These are phyloP conservation scores for Rhodotorula graminis DNA, from an alignment of 768 basidiomycete genomes.

Conservation along the genomic window DNA sequence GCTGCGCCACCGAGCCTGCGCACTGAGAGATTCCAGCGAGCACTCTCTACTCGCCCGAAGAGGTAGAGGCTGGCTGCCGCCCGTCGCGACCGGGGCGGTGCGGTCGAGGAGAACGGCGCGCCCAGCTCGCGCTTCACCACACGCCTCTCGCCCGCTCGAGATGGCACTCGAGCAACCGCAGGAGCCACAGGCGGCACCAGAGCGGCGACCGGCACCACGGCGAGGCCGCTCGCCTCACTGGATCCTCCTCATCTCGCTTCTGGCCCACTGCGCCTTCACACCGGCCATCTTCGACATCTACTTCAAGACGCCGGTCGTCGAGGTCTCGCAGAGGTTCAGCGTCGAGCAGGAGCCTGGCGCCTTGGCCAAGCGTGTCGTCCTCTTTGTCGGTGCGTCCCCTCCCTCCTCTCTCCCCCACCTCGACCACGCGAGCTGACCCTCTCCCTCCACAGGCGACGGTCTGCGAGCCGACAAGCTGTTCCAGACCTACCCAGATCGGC, in stretches of 20 bases:
- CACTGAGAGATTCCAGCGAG: no score
- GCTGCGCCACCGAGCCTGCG: no score
- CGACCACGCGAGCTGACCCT: background rate
- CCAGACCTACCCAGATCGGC: slow-evolving; percentile 58
- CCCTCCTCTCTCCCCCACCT: background rate
- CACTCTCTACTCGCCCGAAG: no score
- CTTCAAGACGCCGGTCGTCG: slow-evolving; percentile 54
- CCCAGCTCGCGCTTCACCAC: no score
- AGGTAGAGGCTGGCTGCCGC: no score
- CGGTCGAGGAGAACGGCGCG: no score
- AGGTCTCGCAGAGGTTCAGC: background rate
- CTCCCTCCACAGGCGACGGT: slow-evolving; percentile 58
- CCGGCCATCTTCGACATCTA: slow-evolving; percentile 68
- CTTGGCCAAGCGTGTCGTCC: slow-evolving; percentile 67
- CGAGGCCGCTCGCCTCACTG: background rate
- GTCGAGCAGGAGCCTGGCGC: background rate
- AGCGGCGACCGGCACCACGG: background rate
- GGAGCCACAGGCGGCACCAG: background rate
- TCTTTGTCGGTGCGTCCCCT: slow-evolving; percentile 52
- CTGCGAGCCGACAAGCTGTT: slow-evolving; percentile 76
- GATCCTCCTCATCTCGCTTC: slow-evolving; percentile 59
- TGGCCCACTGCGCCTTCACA: slow-evolving; percentile 66
- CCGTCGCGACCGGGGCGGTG: no score
- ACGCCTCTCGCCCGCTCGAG: no score
- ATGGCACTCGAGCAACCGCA: background rate